Conservation (phyloP, 2,329 filamentous ascomycete genomes). For the Ophiostoma ulmi region DNA sequence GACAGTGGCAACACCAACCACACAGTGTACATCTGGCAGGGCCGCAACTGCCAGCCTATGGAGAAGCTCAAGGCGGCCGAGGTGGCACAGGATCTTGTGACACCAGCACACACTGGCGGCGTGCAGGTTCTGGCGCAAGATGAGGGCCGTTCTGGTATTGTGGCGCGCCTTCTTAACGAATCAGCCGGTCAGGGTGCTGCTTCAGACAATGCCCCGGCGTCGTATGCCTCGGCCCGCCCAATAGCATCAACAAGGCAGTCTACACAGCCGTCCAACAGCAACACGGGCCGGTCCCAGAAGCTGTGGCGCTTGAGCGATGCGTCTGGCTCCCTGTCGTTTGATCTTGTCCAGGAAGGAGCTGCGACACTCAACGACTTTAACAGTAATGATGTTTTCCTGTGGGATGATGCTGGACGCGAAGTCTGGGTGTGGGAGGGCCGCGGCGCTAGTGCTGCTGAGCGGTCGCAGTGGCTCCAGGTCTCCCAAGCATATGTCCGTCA, state of each 20-base stretch:
- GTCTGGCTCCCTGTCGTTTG: slow-evolving; percentile 52
- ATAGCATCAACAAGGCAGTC: slow-evolving; percentile 14
- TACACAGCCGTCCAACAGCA: not conserved
- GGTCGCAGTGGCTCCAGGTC: slow-evolving; percentile 54
- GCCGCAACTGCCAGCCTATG: slow-evolving; percentile 59
- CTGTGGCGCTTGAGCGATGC: slow-evolving; percentile 61
- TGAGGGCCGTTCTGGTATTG: slow-evolving; percentile 48
- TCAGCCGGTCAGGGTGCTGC: slow-evolving; percentile 36
- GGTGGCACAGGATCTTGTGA: slow-evolving; percentile 58
- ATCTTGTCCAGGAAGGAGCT: slow-evolving; percentile 39
- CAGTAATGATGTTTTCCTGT: slow-evolving; percentile 56
- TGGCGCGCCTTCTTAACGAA: slow-evolving; percentile 51
- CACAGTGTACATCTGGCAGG: slow-evolving; percentile 68
- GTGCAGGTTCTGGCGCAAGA: slow-evolving; percentile 60
- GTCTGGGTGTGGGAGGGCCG: slow-evolving; percentile 65
- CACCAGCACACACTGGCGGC: slow-evolving; percentile 57
- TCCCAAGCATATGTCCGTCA: slow-evolving; percentile 52
- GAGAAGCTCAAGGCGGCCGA: slow-evolving; percentile 64
- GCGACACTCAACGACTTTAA: slow-evolving; percentile 49
- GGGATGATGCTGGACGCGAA: slow-evolving; percentile 51
- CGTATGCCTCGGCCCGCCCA: slow-evolving; percentile 17
- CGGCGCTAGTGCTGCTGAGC: slow-evolving; percentile 54
- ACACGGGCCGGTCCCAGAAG: slow-evolving; percentile 28
- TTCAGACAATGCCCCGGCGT: slow-evolving; percentile 25
- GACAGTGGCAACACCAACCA: slow-evolving; percentile 45